phyloP scores from a whole-genome alignment of 495 filamentous ascomycete species.

The Podospora didyma region DNA sequence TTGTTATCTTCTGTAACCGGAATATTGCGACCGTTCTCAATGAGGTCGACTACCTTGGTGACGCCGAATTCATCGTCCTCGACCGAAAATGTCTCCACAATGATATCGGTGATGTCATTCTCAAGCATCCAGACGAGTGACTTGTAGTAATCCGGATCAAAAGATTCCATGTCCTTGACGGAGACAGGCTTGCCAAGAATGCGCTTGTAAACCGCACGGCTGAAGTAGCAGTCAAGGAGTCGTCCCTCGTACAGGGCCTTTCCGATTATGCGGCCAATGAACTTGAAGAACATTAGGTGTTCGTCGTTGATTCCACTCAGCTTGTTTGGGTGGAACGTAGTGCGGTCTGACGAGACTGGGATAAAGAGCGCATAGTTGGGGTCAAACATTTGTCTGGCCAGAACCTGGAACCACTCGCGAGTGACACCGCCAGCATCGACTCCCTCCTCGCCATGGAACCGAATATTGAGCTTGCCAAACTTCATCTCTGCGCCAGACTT shows the following conservation, averaged over 20 bases:
- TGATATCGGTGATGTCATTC: constrained; percentile 98
- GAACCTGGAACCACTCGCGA: constrained; percentile 98
- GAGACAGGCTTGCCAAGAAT: constrained; percentile 93
- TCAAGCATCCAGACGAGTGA: constrained; percentile 98
- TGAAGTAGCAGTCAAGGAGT: constrained; percentile 98
- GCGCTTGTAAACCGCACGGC: constrained; percentile 94
- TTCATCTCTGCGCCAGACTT: constrained; percentile 95
- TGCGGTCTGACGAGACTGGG: constrained; percentile 95
- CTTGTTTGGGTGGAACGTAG: constrained; percentile 97
- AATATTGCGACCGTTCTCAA: constrained; percentile 82
- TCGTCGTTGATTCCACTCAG: constrained; percentile 90
- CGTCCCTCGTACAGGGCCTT: constrained; percentile 97
- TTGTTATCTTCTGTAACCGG: constrained; percentile 98
- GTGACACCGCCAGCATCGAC: constrained; percentile 98
- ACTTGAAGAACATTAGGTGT: constrained; percentile 98
- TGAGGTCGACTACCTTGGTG: constrained; percentile 79
- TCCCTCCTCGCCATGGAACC: constrained; percentile 96
- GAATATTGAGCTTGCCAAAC: constrained; percentile 94
- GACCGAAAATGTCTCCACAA: constrained; percentile 93
- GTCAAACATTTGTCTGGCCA: constrained; percentile 98
- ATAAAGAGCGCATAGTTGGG: constrained; percentile 95
- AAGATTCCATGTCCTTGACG: constrained; percentile 98
- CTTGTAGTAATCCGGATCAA: constrained; percentile 98
- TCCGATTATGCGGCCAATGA: constrained; percentile 97
- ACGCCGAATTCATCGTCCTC: constrained; percentile 92